Evolutionary conservation across 108 stramenopile genomes (phyloP), one percentile per base, ranked within the genome.

Genomic region (Schizochytrium sp.): DNA sequence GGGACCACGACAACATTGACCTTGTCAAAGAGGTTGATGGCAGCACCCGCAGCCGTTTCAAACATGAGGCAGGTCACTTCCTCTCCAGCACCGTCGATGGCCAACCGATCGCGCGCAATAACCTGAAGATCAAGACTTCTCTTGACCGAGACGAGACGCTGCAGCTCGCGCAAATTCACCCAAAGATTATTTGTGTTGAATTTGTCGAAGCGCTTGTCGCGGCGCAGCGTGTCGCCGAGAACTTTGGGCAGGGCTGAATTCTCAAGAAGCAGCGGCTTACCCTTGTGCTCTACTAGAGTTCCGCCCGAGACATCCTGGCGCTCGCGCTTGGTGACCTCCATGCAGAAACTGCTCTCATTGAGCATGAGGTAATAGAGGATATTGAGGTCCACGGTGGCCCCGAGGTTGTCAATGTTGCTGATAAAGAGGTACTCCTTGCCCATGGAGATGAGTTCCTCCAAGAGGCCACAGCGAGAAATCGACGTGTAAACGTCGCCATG

Each of bases 141-240:
- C 5, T 89, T 58, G 55, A 34, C 87, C 5, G 41, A 89, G 58
- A 89, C 76, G 51, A 87, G 83, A 0, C 57, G 23, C 48, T 89
- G 44, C 29, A 89, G 19, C 18, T 96, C 96, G 91, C 98, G 97
- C 29, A 98, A 92, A 58, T 97, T 94, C 76, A 99, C 97, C 99
- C 99, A 99, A 44, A 99, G 95, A 90, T 99, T 99, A 93, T 99
- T 99, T 88, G 99, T 99, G 94, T 99, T 99, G 97, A 99, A 99
- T 91, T 93, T 98, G 41, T 94, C 93, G 92, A 99, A 98, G 94
- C 96, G 96, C 92, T 93, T 93, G 59, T 97, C 95, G 90, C 98
- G 97, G 90, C 98, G 97, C 94, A 99, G 98, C 87, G 95, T 93
- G 41, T 83, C 93, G 93, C 98, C 97, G 51, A 25, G 72, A 6